Conservation (phyloP, 2,329 filamentous ascomycete genomes). For the Fusarium sp. region DNA sequence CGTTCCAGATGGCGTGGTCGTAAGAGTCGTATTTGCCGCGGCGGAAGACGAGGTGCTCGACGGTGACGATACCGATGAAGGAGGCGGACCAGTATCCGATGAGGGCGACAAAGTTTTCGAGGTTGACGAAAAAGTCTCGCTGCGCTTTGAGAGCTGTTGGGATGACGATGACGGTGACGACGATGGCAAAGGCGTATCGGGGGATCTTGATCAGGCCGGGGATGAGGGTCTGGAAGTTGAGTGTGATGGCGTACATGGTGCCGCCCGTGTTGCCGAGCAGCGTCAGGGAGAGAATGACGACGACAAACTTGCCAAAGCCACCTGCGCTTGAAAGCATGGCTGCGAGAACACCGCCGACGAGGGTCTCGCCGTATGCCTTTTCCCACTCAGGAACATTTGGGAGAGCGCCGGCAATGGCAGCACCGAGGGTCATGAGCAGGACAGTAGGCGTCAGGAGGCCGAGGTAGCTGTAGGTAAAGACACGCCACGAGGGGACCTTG, state of each 20-base stretch:
- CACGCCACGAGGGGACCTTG: slow-evolving; percentile 64
- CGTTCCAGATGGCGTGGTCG: slow-evolving; percentile 65
- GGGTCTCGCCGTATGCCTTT: slow-evolving; percentile 67
- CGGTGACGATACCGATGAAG: slow-evolving; percentile 66
- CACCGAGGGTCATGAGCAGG: slow-evolving; percentile 74
- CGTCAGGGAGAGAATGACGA: slow-evolving; percentile 71
- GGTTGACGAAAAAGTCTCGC: slow-evolving; percentile 69
- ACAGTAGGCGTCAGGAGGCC: slow-evolving; percentile 71
- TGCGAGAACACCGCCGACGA: slow-evolving; percentile 72
- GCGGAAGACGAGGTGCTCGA: slow-evolving; percentile 66
- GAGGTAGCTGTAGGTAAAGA: slow-evolving; percentile 71
- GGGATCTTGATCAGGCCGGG: slow-evolving; percentile 70
- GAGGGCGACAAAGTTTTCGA: slow-evolving; percentile 71
- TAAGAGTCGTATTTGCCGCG: slow-evolving; percentile 61
- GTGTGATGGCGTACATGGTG: slow-evolving; percentile 74
- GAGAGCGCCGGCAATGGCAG: slow-evolving; percentile 75
- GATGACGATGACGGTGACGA: slow-evolving; percentile 73
- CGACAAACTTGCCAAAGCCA: slow-evolving; percentile 74
- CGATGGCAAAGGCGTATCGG: slow-evolving; percentile 70
- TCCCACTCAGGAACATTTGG: slow-evolving; percentile 68
- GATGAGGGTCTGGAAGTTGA: slow-evolving; percentile 76
- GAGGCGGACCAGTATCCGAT: slow-evolving; percentile 74
- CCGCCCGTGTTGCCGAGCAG: slow-evolving; percentile 73
- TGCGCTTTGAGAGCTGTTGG: slow-evolving; percentile 71
- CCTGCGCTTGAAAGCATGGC: slow-evolving; percentile 72